phyloP scores from a whole-genome alignment of 2,329 filamentous ascomycete species.

The Lachnellula suecica region DNA sequence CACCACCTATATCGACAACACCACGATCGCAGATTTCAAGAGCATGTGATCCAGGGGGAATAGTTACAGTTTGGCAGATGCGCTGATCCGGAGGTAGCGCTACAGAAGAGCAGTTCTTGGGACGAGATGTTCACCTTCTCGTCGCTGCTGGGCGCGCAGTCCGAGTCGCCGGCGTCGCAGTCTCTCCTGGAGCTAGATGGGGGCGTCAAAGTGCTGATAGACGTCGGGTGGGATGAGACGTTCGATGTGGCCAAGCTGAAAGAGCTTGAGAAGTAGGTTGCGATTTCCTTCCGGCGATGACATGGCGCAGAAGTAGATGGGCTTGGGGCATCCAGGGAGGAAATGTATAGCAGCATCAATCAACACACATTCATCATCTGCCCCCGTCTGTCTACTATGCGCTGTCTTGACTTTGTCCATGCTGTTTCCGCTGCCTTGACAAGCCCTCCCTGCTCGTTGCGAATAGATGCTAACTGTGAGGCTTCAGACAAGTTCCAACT shows the following conservation, averaged over 20 bases:
- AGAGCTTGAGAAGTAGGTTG: conserved; percentile 80
- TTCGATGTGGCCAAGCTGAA: conserved; percentile 82
- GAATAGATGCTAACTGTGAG: conserved; percentile 22
- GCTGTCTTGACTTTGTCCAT: conserved; percentile 1
- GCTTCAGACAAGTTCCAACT: conserved; percentile 77
- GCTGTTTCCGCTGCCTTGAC: conserved; percentile 8
- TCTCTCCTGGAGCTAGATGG: conserved; percentile 97
- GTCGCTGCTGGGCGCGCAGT: conserved; percentile 86
- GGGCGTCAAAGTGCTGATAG: conserved; percentile 90
- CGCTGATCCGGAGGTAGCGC: conserved; percentile 5
- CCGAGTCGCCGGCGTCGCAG: conserved; percentile 81
- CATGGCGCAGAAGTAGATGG: conserved; percentile 1
- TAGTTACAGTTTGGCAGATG: conserved; percentile 6
- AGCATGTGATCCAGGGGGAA: background rate
- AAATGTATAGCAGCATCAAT: conserved; percentile 30
- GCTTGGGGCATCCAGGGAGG: conserved; percentile 4
- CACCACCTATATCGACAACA: background rate
- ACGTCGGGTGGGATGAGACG: conserved; percentile 92
- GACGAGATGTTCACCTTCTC: conserved; percentile 90
- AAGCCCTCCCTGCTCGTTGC: background rate
- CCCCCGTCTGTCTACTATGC: conserved; percentile 8
- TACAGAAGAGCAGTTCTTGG: background rate
- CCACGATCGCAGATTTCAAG: background rate
- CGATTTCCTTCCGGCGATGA: conserved; percentile 11
- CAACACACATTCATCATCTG: conserved; percentile 19